Conservation (phyloP, 2,329 filamentous ascomycete species). For the Fragosphaeria purpurea region DNA sequence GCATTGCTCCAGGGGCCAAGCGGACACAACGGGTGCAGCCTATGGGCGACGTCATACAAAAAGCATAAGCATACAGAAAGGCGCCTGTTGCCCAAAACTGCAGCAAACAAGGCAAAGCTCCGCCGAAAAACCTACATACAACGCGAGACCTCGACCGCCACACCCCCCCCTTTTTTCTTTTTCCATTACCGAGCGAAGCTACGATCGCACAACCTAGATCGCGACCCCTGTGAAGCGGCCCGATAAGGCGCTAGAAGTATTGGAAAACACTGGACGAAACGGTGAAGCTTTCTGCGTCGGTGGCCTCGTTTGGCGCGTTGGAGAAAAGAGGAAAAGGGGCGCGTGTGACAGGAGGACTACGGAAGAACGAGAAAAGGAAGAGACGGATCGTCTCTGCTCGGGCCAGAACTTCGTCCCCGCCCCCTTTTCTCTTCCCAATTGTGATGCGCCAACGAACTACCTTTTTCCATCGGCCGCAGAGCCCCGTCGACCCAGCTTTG, state of each 20-base stretch:
- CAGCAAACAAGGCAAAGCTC: background rate
- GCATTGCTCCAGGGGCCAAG: background rate
- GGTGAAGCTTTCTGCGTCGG: background rate
- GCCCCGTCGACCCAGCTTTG: conserved; percentile 52
- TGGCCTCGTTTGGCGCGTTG: background rate
- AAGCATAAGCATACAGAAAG: background rate
- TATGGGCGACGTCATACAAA: conserved; percentile 2
- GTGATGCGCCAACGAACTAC: conserved; percentile 71
- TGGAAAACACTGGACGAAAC: background rate
- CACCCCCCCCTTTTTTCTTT: background rate
- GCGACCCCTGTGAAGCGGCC: background rate
- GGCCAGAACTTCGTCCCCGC: background rate
- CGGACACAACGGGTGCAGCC: background rate
- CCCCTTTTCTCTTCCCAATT: too few species aligned
- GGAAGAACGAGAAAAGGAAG: background rate
- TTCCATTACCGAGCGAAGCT: conserved; percentile 1
- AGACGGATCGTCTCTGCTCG: background rate
- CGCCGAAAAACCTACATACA: too few species aligned
- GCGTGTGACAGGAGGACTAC: background rate
- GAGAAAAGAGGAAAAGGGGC: background rate
- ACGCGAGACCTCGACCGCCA: background rate
- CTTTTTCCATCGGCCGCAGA: conserved; percentile 58
- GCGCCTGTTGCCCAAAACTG: background rate
- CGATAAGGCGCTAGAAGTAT: conserved; percentile 1
- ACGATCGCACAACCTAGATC: conserved; percentile 1